A percentile compares a stretch with the other conserved stretches of the same genome.
Evolutionary conservation across 805 yeast species (phyloP).

Genomic region (Nakazawaea peltata): DNA sequence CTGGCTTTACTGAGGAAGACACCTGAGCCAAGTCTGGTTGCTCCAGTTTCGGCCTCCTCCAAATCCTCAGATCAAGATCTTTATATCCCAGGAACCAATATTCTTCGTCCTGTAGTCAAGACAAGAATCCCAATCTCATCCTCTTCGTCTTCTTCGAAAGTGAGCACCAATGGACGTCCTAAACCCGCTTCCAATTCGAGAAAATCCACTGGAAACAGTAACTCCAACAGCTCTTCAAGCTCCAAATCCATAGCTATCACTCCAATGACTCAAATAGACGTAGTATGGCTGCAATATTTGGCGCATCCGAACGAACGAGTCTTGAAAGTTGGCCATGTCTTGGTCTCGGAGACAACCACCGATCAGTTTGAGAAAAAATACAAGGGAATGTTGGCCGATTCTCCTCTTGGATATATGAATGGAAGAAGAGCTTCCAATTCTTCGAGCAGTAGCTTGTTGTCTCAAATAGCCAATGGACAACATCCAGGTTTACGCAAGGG

Average conservation of each 20-base stretch:
- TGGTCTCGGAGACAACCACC: constrained; percentile 34
- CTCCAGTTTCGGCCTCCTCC: neutral
- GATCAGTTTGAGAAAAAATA: constrained; percentile 48
- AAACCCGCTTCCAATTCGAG: constrained; percentile 1
- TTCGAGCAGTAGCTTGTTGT: constrained; percentile 20
- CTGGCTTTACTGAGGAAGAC: constrained; percentile 12
- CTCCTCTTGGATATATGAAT: constrained; percentile 45
- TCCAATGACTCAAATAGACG: constrained; percentile 45
- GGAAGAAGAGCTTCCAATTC: constrained; percentile 21
- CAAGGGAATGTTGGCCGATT: constrained; percentile 49
- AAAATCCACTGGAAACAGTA: neutral
- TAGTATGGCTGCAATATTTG: constrained; percentile 50
- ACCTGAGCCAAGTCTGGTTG: neutral
- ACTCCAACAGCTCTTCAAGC: constrained; percentile 6
- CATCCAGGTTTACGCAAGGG: constrained; percentile 31
- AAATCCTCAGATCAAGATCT: constrained; percentile 5
- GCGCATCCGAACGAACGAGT: constrained; percentile 53
- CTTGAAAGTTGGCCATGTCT: constrained; percentile 46
- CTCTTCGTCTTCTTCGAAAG: neutral
- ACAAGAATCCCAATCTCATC: neutral
- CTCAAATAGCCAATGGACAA: constrained; percentile 38
- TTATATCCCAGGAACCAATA: constrained; percentile 49
- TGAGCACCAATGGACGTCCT: neutral
- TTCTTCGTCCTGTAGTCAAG: constrained; percentile 41
- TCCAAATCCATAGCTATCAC: constrained; percentile 23